Base-by-base conservation (phyloP, 2,329 filamentous ascomycete genomes). In the Fusarium annulatum region DNA sequence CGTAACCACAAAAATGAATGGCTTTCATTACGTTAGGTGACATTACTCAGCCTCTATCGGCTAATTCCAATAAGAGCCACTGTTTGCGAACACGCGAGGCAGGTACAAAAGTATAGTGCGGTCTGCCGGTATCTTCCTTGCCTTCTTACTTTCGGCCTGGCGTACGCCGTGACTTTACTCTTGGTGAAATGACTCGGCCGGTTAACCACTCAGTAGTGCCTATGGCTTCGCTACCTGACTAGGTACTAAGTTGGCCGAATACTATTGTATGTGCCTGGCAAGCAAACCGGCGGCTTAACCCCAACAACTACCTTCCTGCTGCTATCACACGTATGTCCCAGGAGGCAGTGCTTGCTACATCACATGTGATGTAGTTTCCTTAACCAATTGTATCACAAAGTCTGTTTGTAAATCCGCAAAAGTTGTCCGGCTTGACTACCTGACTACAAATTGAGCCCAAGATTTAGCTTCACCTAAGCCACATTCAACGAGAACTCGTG, bases 311-410 rank as follows among this genome's bases (percentile, higher is more conserved):
- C 28, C 46, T n/a, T 53, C 46, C 28, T 41, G 16, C n/a, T 30
- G 23, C 33, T 41, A 26, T 38, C 11, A 38, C 11, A 38, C 21
- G 12, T 28, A 48, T 53, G 34, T 41, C 33, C 36, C 30, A 68
- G 48, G 30, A 48, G 55, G 65, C 64, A 55, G 63, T 67, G 65
- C 49, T 62, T 49, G 36, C 46, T 53, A 34, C 23, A 21, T 39
- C 43, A 34, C 43, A 43, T 23, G 19, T 8, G 19, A 41, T 41
- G 19, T 14, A n/a, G 18, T 39, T 18, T 26, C 16, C 34, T 11
- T 23, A 21, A 14, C 58, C 52, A 52, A 43, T 48, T 42, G 18
- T 10, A 36, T 53, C 28, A 26, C 19, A 14, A 33, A 34, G 12
- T 30, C 26, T 39, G 23, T 36, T 30, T 23, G 33, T 46, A 34